Conservation (phyloP, 2,329 filamentous ascomycete genomes). For the Colletotrichum abscissum region DNA sequence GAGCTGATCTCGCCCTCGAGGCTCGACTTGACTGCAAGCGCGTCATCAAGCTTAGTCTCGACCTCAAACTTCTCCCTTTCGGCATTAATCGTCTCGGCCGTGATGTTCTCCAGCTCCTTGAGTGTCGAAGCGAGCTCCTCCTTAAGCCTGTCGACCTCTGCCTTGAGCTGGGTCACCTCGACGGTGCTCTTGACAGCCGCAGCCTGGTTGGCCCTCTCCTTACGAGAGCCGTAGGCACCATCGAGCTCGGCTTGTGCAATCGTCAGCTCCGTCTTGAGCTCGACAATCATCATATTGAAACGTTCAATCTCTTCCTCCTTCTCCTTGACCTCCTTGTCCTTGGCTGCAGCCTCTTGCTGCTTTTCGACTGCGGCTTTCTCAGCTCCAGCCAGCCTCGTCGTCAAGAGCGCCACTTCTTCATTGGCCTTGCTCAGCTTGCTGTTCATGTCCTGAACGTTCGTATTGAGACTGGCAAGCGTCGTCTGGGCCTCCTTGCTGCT, state of each 20-base stretch:
- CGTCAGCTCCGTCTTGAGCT: slow-evolving; percentile 71
- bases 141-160: slow-evolving; percentile 62
- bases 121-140: slow-evolving; percentile 62
- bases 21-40: slow-evolving; percentile 45
- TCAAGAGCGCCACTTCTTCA: slow-evolving; percentile 50
- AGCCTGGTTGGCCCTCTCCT: slow-evolving; percentile 68
- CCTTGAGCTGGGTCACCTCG: slow-evolving; percentile 58
- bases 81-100: slow-evolving; percentile 60
- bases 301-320: slow-evolving; percentile 63
- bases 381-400: slow-evolving; percentile 46
- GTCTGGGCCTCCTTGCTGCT: slow-evolving; percentile 50
- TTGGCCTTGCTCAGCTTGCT: slow-evolving; percentile 54
- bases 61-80: slow-evolving; percentile 63
- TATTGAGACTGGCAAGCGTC: slow-evolving; percentile 45
- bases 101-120: slow-evolving; percentile 64
- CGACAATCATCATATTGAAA: slow-evolving; percentile 63
- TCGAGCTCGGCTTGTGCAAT: slow-evolving; percentile 72
- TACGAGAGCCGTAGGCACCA: slow-evolving; percentile 69
- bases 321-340: slow-evolving; percentile 52
- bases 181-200: slow-evolving; percentile 62
- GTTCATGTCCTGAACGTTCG: slow-evolving; percentile 41
- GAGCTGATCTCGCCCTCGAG: slow-evolving; percentile 53
- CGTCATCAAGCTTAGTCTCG: slow-evolving; percentile 55
- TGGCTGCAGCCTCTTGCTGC: slow-evolving; percentile 54
- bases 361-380: slow-evolving; percentile 46